Base-by-base conservation (phyloP, 2,329 filamentous ascomycete genomes). In the Aspergillus uvarum region DNA sequence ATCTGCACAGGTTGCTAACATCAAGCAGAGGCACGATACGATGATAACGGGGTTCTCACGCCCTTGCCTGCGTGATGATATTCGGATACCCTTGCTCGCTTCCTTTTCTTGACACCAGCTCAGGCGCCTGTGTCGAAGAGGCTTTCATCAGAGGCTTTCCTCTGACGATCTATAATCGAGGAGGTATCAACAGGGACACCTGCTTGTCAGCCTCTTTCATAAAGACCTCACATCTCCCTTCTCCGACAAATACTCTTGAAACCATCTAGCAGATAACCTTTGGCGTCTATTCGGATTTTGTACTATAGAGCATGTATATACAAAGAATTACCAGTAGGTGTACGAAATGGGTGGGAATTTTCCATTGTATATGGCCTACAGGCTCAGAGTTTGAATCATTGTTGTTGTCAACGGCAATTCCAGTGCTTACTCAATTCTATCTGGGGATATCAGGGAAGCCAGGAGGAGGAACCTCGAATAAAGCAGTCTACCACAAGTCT, bases 21-120 rank as follows among this genome's bases (percentile, higher is more conserved):
- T 22, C 35, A 42, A 59, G 61, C 74, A 92, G 89, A 95, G 78
- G 91, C 91, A 53, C 90, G 86, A 74, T 95, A 95, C 75, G 91
- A 94, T 75, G 87, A 92, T 67, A 88, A 92, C 69, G 90, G 91
- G 2, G 85, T 88, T 69, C 77, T 94, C 62, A 85, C 77, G 58
- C 84, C 85, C 10, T 79, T 86, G 32, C 78, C 83, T 11, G 70
- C 68, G 52, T 60, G 35, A 44, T 67, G 56, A 66, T 49, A 31
- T 22, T 11, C 26, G 12, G 2, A 7, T 42, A 22, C 14, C 21
- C 14, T 44, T 16, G 38, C 11, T 16, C 32, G 8, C 3, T 44
- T 16, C 8, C 6, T 7, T 44, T n/a, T 44, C 12, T 44, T 16
- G 38, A 44, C 32, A 44, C 38, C 12, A 8, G 5, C 16, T 16